Percentiles rank a stretch among this genome's conserved stretches.
phyloP scores from a whole-genome alignment of 306 rosid species.

The Lithocarpus polystachyus region DNA sequence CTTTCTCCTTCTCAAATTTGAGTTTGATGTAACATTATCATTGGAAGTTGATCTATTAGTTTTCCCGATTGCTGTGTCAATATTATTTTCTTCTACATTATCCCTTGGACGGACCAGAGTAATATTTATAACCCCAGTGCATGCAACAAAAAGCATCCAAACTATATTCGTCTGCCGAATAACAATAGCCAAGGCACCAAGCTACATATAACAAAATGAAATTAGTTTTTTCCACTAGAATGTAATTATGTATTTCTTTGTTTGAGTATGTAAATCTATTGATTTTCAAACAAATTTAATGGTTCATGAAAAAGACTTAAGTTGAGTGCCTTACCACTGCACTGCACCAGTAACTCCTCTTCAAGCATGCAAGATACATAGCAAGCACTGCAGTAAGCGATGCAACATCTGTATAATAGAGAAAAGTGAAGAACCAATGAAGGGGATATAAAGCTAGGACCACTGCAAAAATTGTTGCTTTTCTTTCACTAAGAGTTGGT shows the following conservation, averaged over 20 bases:
- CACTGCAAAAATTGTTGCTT: slow-evolving; percentile 55
- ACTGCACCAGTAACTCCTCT: slow-evolving; percentile 73
- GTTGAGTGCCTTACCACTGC: slow-evolving; percentile 63
- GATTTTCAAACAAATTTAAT: background rate
- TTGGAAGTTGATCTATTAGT: slow-evolving; percentile 20
- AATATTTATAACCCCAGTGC: slow-evolving; percentile 59
- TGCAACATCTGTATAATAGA: slow-evolving; percentile 90
- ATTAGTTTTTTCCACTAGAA: slow-evolving; percentile 4
- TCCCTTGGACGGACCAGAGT: slow-evolving; percentile 32
- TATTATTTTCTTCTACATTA: slow-evolving; percentile 22
- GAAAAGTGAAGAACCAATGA: slow-evolving; percentile 91
- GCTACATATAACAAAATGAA: slow-evolving; percentile 38
- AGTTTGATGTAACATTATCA: slow-evolving; percentile 21
- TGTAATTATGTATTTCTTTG: background rate
- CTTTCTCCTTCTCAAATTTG: slow-evolving; percentile 60
- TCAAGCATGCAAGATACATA: slow-evolving; percentile 76
- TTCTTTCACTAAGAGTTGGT: slow-evolving; percentile 63
- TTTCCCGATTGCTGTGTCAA: slow-evolving; percentile 31
- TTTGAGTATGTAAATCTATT: background rate
- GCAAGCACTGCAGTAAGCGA: slow-evolving; percentile 76
- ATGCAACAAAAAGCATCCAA: slow-evolving; percentile 84
- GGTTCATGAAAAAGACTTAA: background rate
- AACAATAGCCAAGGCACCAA: slow-evolving; percentile 70
- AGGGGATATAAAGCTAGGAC: slow-evolving; percentile 76
- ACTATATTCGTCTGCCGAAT: slow-evolving; percentile 85